Base-by-base conservation (phyloP, 2,329 filamentous ascomycete genomes). In the Diaporthe sp. region DNA sequence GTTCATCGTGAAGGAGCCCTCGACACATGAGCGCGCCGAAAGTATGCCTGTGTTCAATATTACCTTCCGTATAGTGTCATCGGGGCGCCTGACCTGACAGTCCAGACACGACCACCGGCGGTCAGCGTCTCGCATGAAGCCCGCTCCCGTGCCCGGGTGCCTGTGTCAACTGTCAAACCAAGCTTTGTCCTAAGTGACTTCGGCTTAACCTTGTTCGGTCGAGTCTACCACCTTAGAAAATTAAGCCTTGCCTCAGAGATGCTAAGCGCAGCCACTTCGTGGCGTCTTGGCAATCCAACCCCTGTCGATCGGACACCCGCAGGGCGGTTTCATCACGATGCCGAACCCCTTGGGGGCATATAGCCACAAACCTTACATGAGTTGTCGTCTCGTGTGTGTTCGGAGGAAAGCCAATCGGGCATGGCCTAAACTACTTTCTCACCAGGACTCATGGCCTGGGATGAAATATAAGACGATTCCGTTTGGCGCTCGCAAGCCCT, bases 121-220 rank as follows among this genome's bases (percentile, higher is more conserved):
- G 46, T 34, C 49, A 53, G 10, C 49, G 49, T 28, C 34, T 69
- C 49, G 65, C 65, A 69, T 55, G 34, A 69, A 39, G 49, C 15
- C 46, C 55, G 49, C 28, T 22, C 22, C 49, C 65, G 65, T 9
- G 34, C 49, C 34, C 65, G 65, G 65, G 65, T 55, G 34, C 49
- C 34, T 69, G 65, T 69, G 65, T 55, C 65, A 69, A 55, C 49
- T 55, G 65, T 69, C 65, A 69, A 69, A 69, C 49, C 65, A 69
- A 42, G 65, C 65, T 42, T 69, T 69, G 65, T 55, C 65, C 34
- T 28, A 51, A 28, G 65, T 42, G n/a, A 55, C 17, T 55, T 69
- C 34, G 34, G 65, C 46, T 69, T 55, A 69, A 69, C 65, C 65
- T 69, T 69, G 65, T 55, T 69, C 17, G 31, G 42, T 5, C 34